Base-by-base conservation (phyloP, 225 moss, liverwort and hornwort species). In the Thuidium tamariscinum region DNA sequence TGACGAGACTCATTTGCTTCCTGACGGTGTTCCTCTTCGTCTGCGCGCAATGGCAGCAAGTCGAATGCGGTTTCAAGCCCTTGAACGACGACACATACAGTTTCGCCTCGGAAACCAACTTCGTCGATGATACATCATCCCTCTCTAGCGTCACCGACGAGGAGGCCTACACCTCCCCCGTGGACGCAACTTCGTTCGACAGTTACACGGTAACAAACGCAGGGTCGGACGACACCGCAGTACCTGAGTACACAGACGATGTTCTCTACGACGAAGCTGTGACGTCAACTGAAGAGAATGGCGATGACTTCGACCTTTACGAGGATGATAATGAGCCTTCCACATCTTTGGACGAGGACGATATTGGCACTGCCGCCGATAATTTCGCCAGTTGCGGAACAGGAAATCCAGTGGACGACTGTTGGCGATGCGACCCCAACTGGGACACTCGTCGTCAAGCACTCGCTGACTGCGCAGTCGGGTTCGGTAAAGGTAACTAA, bases 371-470 rank as follows among this genome's bases (percentile, higher is more conserved):
- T 37, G 17, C 82, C 3, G 86, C 54, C 5, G 48, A 42, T 26
- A 82, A 71, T 5, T 46, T 64, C 34, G 78, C 64, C 30, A 34
- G 46, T n/a, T 87, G 87, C 17, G 87, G 87, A 63, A 91, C 89
- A 14, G 89, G 88, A 5, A 93, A 91, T 73, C 85, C 83, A 19
- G 86, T 93, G 72, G 91, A 93, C 67, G 89, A 93, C 34, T 93
- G 93, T 86, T 93, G 89, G 91, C 51, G 89, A 27, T 88, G 91
- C 67, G 89, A 91, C 12, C 16, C 83, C 39, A 68, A 88, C 51
- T 93, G 91, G 93, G 87, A 39, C 5, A 51, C 74, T 57, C 56
- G 69, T 67, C 91, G 91, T 49, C 88, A 88, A 62, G 62, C 67
- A 21, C 84, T 93, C 22, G 93, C 91, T 14, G 48, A 7, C 52